Evolutionary conservation across 225 moss, liverwort and hornwort species (phyloP), one percentile per base, ranked within the genome.

Genomic region (Antitrichia curtipendula): DNA sequence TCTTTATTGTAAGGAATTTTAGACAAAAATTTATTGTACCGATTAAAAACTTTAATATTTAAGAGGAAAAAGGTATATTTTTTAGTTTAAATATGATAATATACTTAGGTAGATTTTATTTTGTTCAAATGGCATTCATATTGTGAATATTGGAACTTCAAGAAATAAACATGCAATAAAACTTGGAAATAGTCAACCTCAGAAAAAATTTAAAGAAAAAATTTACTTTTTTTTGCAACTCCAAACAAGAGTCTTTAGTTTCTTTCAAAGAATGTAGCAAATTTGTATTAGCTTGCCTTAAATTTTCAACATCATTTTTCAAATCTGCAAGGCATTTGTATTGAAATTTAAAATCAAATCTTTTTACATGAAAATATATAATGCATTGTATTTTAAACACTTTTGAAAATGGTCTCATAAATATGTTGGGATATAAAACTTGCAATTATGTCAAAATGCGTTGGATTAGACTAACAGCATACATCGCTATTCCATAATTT

Each of bases 211-310:
- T 3, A 58, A 50, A 57, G 9, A 75, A 34, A 9, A 22, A 36
- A 49, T 18, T 57, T 85, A 95, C 95, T 88, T 92, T 95, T 82
- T 91, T 73, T 89, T 94, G 92, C 45, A 95, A 41, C 32, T 90
- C 90, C 16, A 87, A 25, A n/a, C 86, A 89, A 53, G 91, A 91
- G 29, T 88, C 88, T 87, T 95, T 90, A 12, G 38, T 92, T 63
- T 96, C 81, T 76, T 91, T 94, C 13, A 95, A 56, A 29, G 81
- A 81, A 73, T 89, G 89, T 36, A 96, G 23, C 12, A 97, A 90
- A 43, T 94, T 92, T 78, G 81, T 50, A 68, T 96, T 95, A 8
- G 92, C 93, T 76, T 92, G 88, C 23, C 53, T 85, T 83, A 95
- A 76, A 45, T 89, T 87, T 34, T 91, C 84, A 58, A 94, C 45